Evolutionary conservation across 352 stramenopile genomes (phyloP), one percentile per base, ranked within the genome.

Genomic region (Phytophthora gonapodyides): DNA sequence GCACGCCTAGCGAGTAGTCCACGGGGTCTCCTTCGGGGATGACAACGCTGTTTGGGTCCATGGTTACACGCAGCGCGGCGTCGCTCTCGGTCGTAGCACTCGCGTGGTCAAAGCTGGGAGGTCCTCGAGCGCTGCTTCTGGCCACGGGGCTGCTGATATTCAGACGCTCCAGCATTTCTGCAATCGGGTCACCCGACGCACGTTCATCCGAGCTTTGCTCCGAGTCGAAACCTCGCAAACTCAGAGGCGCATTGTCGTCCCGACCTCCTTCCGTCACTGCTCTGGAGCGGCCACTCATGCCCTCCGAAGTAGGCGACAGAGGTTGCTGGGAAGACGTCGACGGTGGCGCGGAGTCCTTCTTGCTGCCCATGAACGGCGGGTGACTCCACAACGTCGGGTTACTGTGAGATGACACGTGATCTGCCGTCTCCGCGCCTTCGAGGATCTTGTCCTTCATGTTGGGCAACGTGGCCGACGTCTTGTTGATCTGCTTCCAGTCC

Each of bases 21-120:
- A 94, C 79, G 4, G 85, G 85, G 35, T 94, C 85, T 17, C 85
- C 85, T 24, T 90, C 83, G 1, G 85, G 85, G 52, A 94, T 94
- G 13, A 48, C 61, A 56, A 90, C 78, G 24, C 66, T 80, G 57
- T 60, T 36, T 19, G 66, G 69, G 33, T 72, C 42, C 60, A 69
- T 72, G 11, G 61, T 60, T 27, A 60, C 49, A 34, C 61, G 49
- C 41, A 58, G 42, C n/a, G 60, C 60, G 40, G 40, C 59, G 17
- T 73, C 59, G 17, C 68, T 71, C 41, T 73, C 68, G 12, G 55
- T 67, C 40, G 64, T 67, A 57, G 40, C 58, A 34, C 48, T 70
- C 21, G 64, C 59, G 21, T 66, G 63, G 8, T 75, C 67, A 17
- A 58, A 2, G 9, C 62, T 61, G 36, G 62, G 54, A 36, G 50